A percentile compares a stretch with the other conserved stretches of the same genome.
Conservation (phyloP, 805 yeast species). For the Starmerella scarabaei region DNA sequence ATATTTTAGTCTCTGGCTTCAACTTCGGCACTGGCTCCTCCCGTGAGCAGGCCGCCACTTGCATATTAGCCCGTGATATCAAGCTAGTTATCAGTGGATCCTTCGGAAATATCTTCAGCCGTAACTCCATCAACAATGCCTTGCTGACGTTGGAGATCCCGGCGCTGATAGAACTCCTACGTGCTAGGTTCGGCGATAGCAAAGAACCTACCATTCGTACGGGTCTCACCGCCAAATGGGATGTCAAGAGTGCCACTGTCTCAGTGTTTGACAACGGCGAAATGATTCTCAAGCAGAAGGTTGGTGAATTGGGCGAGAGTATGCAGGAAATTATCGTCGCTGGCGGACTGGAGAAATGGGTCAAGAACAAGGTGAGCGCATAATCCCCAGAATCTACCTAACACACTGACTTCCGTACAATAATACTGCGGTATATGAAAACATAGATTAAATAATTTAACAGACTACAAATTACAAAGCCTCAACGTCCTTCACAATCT, state of each 20-base stretch:
- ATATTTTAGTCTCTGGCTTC: constrained; percentile 81
- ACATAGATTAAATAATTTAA: not conserved
- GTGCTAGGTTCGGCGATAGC: constrained; percentile 47
- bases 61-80: constrained; percentile 86
- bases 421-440: not conserved
- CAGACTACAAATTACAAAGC: constrained; percentile 7
- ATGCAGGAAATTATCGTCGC: constrained; percentile 92
- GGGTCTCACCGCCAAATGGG: constrained; percentile 87
- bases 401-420: no score
- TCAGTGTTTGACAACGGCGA: constrained; percentile 51
- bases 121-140: constrained; percentile 95
- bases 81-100: constrained; percentile 91
- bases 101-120: constrained; percentile 88
- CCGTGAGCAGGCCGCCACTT: constrained; percentile 99
- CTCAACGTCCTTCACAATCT: constrained; percentile 78
- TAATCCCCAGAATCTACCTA: no score
- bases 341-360: constrained; percentile 99
- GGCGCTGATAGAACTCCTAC: constrained; percentile 58
- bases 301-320: constrained; percentile 90
- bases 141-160: constrained; percentile 89
- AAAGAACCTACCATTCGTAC: constrained; percentile 83
- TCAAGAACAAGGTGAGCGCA: constrained; percentile 25
- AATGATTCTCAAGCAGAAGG: constrained; percentile 65
- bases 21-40: constrained; percentile 98
- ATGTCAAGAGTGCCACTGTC: constrained; percentile 73